Evolutionary conservation across 2,329 filamentous ascomycete species (phyloP).

Genomic region (Penicillium sp.): DNA sequence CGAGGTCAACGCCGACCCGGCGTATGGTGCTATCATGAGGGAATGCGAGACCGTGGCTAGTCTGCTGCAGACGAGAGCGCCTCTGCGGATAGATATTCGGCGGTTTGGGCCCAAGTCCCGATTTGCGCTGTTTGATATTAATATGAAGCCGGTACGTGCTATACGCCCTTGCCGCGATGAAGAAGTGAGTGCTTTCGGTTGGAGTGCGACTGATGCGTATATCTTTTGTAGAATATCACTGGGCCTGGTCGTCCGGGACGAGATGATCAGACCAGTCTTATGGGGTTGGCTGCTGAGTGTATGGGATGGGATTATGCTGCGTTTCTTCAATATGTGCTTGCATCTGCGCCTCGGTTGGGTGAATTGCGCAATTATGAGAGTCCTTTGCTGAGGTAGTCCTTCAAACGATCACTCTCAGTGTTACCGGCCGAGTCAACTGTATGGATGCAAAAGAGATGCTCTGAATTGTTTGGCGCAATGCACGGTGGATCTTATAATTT

Average conservation of each 20-base stretch:
- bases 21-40: conserved; percentile 35
- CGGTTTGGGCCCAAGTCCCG: conserved; percentile 36
- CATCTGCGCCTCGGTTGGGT: conserved; percentile 6
- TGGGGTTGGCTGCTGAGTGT: conserved; percentile 45
- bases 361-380: conserved; percentile 13
- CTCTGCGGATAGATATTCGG: conserved; percentile 52
- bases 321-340: conserved; percentile 40
- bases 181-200: neutral
- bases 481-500: conserved; percentile 2
- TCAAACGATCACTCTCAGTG: neutral
- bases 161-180: neutral
- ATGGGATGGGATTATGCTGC: conserved; percentile 48
- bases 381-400: neutral
- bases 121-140: conserved; percentile 55
- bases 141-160: conserved; percentile 53
- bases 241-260: conserved; percentile 51
- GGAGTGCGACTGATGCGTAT: conserved; percentile 1
- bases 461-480: neutral
- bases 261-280: conserved; percentile 52
- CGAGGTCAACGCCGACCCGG: conserved; percentile 34
- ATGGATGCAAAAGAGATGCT: neutral
- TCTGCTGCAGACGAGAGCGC: conserved; percentile 45
- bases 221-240: conserved; percentile 47
- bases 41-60: conserved; percentile 47
- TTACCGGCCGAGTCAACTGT: neutral